A percentile compares a stretch with the other conserved stretches of the same genome.
These are phyloP conservation scores for Endocalyx cinctus DNA, from an alignment of 2,329 filamentous ascomycete species.

Conservation along the genomic window DNA sequence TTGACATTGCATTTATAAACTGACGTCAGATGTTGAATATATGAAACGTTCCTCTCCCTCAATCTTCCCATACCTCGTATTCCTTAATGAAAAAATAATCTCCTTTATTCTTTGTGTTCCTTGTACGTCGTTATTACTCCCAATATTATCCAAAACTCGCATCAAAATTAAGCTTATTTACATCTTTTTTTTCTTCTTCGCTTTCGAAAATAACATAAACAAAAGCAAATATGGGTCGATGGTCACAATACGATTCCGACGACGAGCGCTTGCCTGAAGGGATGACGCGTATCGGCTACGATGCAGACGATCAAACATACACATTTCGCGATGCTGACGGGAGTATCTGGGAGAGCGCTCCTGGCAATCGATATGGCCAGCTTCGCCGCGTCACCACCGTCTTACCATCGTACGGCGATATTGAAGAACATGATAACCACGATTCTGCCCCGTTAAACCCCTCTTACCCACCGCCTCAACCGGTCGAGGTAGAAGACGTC, in stretches of 20 bases:
- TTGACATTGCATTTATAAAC: too few species aligned
- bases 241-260: slow-evolving; percentile 34
- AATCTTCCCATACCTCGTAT: too few species aligned
- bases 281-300: slow-evolving; percentile 45
- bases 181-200: too few species aligned
- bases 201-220: too few species aligned
- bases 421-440: slow-evolving; percentile 15
- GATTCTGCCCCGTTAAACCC: slow-evolving; percentile 15
- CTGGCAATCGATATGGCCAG: slow-evolving; percentile 41
- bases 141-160: too few species aligned
- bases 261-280: slow-evolving; percentile 43
- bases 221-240: slow-evolving; percentile 25
- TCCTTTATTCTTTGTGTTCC: too few species aligned
- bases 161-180: too few species aligned
- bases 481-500: slow-evolving; percentile 14
- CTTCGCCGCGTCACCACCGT: slow-evolving; percentile 25
- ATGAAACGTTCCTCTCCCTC: too few species aligned
- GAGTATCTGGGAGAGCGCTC: slow-evolving; percentile 38
- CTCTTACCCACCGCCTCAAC: not conserved
- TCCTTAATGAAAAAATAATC: too few species aligned
- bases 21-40: too few species aligned
- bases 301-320: slow-evolving; percentile 44
- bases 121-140: too few species aligned
- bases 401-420: slow-evolving; percentile 13
- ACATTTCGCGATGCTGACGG: slow-evolving; percentile 41